phyloP scores from a whole-genome alignment of 2,329 filamentous ascomycete genomes.

The Verticillium nonalfalfae region DNA sequence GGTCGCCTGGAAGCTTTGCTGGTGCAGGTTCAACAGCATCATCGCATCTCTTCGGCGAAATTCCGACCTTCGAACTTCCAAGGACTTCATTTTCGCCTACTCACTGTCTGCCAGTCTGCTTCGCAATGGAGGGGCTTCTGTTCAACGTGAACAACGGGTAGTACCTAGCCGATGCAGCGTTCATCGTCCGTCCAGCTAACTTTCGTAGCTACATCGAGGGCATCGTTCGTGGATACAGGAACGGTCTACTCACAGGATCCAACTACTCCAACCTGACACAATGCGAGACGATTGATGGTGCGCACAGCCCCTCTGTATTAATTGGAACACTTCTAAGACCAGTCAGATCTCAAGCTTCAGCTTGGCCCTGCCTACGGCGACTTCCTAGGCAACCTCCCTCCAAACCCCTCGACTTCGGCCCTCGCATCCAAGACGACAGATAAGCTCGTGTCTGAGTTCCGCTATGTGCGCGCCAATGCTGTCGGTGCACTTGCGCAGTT shows the following conservation, averaged over 20 bases:
- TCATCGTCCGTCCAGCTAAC: conserved; percentile 9
- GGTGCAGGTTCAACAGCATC: not conserved
- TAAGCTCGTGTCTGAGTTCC: conserved; percentile 95
- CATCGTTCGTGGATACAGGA: conserved; percentile 94
- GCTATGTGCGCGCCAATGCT: conserved; percentile 90
- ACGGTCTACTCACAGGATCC: conserved; percentile 79
- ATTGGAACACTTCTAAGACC: conserved; percentile 6
- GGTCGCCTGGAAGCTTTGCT: conserved; percentile 6
- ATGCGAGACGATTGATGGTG: conserved; percentile 96
- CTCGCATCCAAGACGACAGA: conserved; percentile 95
- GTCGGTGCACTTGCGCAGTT: conserved; percentile 88
- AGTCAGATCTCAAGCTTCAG: conserved; percentile 89
- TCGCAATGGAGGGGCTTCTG: conserved; percentile 78
- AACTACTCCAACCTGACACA: conserved; percentile 96
- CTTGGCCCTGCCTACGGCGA: conserved; percentile 95
- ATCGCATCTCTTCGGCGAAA: not conserved
- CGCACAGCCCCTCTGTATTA: conserved; percentile 7
- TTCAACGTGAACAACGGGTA: conserved; percentile 95
- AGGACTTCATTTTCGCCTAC: not conserved
- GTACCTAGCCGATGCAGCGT: conserved; percentile 16
- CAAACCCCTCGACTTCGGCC: conserved; percentile 92
- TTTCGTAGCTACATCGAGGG: conserved; percentile 78
- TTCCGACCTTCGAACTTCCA: not conserved
- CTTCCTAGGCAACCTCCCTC: conserved; percentile 87
- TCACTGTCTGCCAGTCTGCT: not conserved